A percentile compares a stretch with the other conserved stretches of the same genome.
Conservation (phyloP, 441 rosid species). For the Adansonia madagascariensis region DNA sequence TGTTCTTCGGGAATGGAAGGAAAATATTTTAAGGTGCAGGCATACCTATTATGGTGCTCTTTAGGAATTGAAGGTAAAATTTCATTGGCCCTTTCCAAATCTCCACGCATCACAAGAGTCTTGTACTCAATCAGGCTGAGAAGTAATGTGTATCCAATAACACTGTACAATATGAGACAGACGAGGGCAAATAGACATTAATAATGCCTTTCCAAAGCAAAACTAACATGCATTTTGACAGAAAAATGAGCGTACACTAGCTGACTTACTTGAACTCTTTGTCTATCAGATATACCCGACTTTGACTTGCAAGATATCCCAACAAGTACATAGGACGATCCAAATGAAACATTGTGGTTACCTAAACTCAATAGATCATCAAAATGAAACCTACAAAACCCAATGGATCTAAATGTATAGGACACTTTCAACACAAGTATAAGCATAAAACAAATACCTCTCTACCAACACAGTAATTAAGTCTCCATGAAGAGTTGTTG, state of each 20-base stretch:
- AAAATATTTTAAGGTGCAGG: not conserved
- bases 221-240: constrained; percentile 7
- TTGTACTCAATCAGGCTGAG: constrained; percentile 98
- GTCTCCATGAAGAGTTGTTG: constrained; percentile 95
- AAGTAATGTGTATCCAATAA: constrained; percentile 95
- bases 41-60: constrained; percentile 92
- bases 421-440: constrained; percentile 19
- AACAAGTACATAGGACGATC: constrained; percentile 99
- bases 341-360: constrained; percentile 96
- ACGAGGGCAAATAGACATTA: not conserved
- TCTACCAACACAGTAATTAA: constrained; percentile 98
- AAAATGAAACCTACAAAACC: constrained; percentile 16
- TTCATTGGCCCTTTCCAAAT: constrained; percentile 84
- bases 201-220: not conserved
- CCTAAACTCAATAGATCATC: constrained; percentile 49
- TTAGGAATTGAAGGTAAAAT: constrained; percentile 91
- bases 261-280: constrained; percentile 94
- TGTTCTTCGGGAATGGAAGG: not conserved
- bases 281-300: constrained; percentile 94
- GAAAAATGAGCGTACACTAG: constrained; percentile 26
- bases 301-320: constrained; percentile 94
- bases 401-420: constrained; percentile 1
- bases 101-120: constrained; percentile 99
- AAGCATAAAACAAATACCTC: constrained; percentile 62
- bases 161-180: constrained; percentile 37